These are phyloP conservation scores for Mortierella claussenii DNA, from an alignment of 192 early-diverging fungal genomes.

Conservation along the genomic window DNA sequence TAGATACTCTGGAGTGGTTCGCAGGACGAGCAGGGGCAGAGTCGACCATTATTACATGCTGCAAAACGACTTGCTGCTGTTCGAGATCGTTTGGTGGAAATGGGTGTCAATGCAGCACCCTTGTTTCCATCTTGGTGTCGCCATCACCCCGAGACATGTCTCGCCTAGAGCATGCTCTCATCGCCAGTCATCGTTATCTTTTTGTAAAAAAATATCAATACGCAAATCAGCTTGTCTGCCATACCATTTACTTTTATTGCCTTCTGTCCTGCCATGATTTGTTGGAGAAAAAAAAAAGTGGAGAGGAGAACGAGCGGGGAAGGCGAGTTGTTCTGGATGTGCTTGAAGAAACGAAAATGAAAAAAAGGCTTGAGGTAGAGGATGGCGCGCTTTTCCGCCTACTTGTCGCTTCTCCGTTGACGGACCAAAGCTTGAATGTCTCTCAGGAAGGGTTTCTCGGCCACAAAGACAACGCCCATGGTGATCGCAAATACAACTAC, in stretches of 20 bases:
- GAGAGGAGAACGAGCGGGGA: too few relatives aligned
- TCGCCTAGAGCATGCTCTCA: not conserved
- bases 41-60: slow-evolving; percentile 68
- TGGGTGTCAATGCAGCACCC: slow-evolving; percentile 75
- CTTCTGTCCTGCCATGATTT: too few relatives aligned
- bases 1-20: slow-evolving; percentile 70
- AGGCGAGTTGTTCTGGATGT: too few relatives aligned
- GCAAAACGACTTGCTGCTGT: slow-evolving; percentile 73
- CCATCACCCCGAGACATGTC: slow-evolving; percentile 35
- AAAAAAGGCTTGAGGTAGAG: too few relatives aligned
- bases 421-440: slow-evolving; percentile 25
- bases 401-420: slow-evolving; percentile 12
- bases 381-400: too few relatives aligned
- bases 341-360: too few relatives aligned
- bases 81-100: slow-evolving; percentile 73
- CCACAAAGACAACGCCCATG: slow-evolving; percentile 6
- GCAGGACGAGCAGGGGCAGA: slow-evolving; percentile 56
- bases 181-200: too few relatives aligned
- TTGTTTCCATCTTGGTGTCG: slow-evolving; percentile 79
- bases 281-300: too few relatives aligned
- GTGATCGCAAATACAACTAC: slow-evolving; percentile 10
- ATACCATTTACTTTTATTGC: too few relatives aligned
- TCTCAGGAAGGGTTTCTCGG: slow-evolving; percentile 37
- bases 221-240: too few relatives aligned
- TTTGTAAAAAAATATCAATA: too few relatives aligned